Conservation (phyloP, 805 yeast genomes). For the Kuraishia molischiana region DNA sequence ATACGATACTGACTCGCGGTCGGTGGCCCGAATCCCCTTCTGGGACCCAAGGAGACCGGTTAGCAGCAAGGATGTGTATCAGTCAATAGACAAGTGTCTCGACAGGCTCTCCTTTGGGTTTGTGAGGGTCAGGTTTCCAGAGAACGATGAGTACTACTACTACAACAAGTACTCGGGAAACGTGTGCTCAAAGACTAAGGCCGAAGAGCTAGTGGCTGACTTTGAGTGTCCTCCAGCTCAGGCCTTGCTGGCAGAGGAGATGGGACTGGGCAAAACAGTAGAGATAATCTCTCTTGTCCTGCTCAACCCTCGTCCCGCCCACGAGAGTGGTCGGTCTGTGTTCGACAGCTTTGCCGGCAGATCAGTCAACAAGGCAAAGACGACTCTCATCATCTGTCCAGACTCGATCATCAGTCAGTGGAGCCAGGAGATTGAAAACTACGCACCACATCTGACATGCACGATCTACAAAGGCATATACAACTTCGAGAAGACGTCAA, state of each 20-base stretch:
- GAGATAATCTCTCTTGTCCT: conserved; percentile 64
- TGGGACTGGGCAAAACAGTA: conserved; percentile 95
- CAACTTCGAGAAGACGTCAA: conserved; percentile 14
- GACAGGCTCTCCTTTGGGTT: conserved; percentile 46
- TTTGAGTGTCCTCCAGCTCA: conserved; percentile 22
- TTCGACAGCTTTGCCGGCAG: conserved; percentile 32
- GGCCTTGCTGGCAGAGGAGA: conserved; percentile 85
- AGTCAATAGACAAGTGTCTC: conserved; percentile 19
- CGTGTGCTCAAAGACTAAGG: conserved; percentile 23
- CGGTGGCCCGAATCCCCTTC: conserved; percentile 14
- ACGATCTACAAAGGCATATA: conserved; percentile 54
- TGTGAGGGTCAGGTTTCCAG: conserved; percentile 17
- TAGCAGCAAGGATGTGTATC: conserved; percentile 12
- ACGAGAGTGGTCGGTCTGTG: conserved; percentile 13
- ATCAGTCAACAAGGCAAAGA: conserved; percentile 39
- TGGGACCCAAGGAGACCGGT: conserved; percentile 10
- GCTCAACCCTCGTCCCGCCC: conserved; percentile 43
- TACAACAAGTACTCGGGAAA: conserved; percentile 43
- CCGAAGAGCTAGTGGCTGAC: conserved; percentile 15
- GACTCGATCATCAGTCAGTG: conserved; percentile 79
- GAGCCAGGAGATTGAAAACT: conserved; percentile 57
- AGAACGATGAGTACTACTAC: conserved; percentile 21
- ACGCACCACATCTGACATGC: conserved; percentile 53
- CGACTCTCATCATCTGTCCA: conserved; percentile 83
- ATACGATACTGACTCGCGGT: conserved; percentile 18